These are phyloP conservation scores for Orbilia oligospora DNA, from an alignment of 2,329 filamentous ascomycete species.

Conservation along the genomic window DNA sequence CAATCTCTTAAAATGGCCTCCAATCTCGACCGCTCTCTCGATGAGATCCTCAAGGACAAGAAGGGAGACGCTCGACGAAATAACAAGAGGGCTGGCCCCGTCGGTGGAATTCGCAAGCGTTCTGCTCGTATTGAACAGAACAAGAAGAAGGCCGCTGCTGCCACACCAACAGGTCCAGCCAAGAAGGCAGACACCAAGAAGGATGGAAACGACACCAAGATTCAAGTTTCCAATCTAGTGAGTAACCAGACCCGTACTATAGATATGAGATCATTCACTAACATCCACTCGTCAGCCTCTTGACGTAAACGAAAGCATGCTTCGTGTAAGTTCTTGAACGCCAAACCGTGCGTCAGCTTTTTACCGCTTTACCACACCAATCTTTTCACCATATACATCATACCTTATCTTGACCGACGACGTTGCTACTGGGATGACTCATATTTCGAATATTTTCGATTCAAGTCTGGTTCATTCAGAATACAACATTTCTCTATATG, in stretches of 20 bases:
- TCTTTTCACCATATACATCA: constrained; percentile 37
- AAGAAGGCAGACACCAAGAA: constrained; percentile 75
- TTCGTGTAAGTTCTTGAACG: constrained; percentile 93
- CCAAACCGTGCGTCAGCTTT: constrained; percentile 54
- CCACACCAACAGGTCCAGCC: constrained; percentile 72
- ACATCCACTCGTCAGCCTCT: constrained; percentile 77
- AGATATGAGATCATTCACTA: constrained; percentile 43
- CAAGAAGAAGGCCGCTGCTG: constrained; percentile 63
- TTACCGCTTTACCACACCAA: constrained; percentile 41
- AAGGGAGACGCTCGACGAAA: constrained; percentile 64
- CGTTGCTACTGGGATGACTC: constrained; percentile 54
- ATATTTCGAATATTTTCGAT: constrained; percentile 36
- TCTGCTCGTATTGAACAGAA: constrained; percentile 63
- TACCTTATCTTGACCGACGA: constrained; percentile 46
- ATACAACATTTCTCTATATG: not conserved
- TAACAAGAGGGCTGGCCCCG: constrained; percentile 73
- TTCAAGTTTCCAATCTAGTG: constrained; percentile 99
- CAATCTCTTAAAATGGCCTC: constrained; percentile 78
- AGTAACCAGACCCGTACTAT: constrained; percentile 67
- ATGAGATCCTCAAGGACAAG: constrained; percentile 90
- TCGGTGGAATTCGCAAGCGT: constrained; percentile 73
- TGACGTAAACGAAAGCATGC: constrained; percentile 96
- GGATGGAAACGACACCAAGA: constrained; percentile 86
- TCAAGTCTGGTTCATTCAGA: constrained; percentile 15
- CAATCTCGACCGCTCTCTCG: constrained; percentile 97